Evolutionary conservation across 805 yeast genomes (phyloP).

Genomic region (Priceomyces castillae): DNA sequence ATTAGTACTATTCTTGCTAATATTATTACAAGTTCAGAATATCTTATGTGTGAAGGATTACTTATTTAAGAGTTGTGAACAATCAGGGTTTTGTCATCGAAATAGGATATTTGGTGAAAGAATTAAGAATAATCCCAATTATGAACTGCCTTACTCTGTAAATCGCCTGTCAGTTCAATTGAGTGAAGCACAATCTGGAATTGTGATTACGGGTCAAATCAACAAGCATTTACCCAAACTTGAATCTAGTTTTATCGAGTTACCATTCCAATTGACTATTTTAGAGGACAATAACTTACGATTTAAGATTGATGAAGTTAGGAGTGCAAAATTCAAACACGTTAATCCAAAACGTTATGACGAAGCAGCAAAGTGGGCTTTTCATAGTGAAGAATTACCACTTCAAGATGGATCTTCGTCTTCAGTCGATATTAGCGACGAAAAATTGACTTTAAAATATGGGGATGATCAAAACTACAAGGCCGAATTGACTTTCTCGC

Average conservation of each 20-base stretch:
- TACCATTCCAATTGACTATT: slow-evolving; percentile 61
- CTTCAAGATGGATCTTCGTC: slow-evolving; percentile 7
- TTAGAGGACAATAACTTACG: slow-evolving; percentile 59
- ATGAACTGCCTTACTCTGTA: slow-evolving; percentile 22
- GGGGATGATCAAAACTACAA: slow-evolving; percentile 40
- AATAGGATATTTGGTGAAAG: slow-evolving; percentile 62
- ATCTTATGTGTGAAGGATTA: slow-evolving; percentile 52
- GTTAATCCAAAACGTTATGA: slow-evolving; percentile 52
- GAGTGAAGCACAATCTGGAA: slow-evolving; percentile 12
- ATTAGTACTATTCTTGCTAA: neutral
- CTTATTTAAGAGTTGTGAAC: slow-evolving; percentile 72
- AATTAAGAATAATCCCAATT: slow-evolving; percentile 9
- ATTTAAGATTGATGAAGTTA: slow-evolving; percentile 62
- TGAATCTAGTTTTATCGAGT: slow-evolving; percentile 21
- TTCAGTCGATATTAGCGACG: slow-evolving; percentile 14
- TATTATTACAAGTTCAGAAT: slow-evolving; percentile 1
- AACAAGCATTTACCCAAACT: slow-evolving; percentile 34
- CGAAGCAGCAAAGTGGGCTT: slow-evolving; percentile 60
- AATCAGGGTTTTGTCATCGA: slow-evolving; percentile 81
- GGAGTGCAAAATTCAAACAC: slow-evolving; percentile 28
- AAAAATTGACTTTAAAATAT: slow-evolving; percentile 23
- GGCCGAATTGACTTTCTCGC: slow-evolving; percentile 42
- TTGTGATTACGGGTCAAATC: slow-evolving; percentile 45
- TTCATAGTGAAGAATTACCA: slow-evolving; percentile 25
- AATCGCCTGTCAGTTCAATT: slow-evolving; percentile 16